phyloP scores from a whole-genome alignment of 2,329 filamentous ascomycete genomes.

The Aureobasidium sp. region DNA sequence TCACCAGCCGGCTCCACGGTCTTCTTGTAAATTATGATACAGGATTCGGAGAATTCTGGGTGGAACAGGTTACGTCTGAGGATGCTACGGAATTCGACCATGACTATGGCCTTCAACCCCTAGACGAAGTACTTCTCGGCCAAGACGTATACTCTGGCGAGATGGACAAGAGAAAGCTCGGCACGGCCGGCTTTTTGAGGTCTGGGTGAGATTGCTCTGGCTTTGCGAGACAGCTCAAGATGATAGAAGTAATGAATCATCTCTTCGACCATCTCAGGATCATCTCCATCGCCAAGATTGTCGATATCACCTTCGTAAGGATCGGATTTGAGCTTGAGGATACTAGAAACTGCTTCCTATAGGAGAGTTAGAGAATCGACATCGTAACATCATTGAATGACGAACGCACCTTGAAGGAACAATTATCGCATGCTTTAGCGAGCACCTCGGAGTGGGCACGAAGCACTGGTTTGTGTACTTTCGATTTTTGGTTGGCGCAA shows the following conservation, averaged over 20 bases:
- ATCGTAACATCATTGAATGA: neutral
- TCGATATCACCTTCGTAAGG: neutral
- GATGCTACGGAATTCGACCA: neutral
- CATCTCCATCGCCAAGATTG: neutral
- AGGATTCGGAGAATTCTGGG: neutral
- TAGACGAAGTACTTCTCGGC: neutral
- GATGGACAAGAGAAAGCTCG: neutral
- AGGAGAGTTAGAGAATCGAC: neutral
- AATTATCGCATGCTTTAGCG: neutral
- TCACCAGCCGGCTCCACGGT: neutral
- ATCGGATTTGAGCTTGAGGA: neutral
- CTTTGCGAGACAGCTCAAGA: neutral
- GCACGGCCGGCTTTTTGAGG: neutral
- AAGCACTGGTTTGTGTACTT: neutral
- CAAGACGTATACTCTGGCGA: neutral
- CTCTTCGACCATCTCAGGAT: neutral
- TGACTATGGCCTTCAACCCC: neutral
- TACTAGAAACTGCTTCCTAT: neutral
- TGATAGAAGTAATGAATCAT: slow-evolving; percentile 6
- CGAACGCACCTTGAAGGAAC: neutral
- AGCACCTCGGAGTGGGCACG: neutral
- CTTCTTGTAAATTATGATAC: neutral
- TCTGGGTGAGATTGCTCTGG: neutral
- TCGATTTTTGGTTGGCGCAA: neutral
- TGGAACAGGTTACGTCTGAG: neutral